Base-by-base conservation (phyloP, 768 basidiomycete species). In the Galerina sulciceps region DNA sequence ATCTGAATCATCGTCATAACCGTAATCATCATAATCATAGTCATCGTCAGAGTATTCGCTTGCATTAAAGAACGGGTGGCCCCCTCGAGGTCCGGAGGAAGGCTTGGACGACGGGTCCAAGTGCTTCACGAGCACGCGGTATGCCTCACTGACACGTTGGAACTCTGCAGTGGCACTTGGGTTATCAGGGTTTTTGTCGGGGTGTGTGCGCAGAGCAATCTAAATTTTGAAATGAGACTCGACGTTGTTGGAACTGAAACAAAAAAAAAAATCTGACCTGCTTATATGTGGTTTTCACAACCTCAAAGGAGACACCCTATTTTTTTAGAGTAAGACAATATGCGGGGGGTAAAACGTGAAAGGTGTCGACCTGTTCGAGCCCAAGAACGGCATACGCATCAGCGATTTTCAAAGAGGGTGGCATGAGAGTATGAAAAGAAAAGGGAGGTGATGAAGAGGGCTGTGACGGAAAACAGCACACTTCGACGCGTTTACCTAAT, bases 131-230 rank as follows among this genome's bases (percentile, higher is more conserved):
- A 92, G 76, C 31, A 82, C 68, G 45, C 81, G 79, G 73, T 90
- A 93, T 4, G 90, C 90, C 57, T 85, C 87, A 58, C 87, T 81
- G 44, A 93, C 69, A 51, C 76, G 73, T 71, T 92, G 90, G 66
- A 93, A 92, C 67, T 87, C 78, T 3, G 77, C 79, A 38, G 90
- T 91, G 45, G 89, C 90, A 62, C 80, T 76, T 40, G 79, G 80
- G 62, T 91, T 84, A 41, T 80, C 81, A 0, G 80, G 85, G 58
- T 91, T 91, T 75, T 91, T 91, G 74, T 91, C 90, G 8, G 91
- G 90, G 73, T 92, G 91, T 0, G 85, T 88, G 17, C 79, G 79
- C 20, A 90, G 75, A 4, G 89, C 89, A 53, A 86, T 75, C 85
- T 89, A 22, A 38, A 15, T 51, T n/a, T 38, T 20, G 23, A 20